These are phyloP conservation scores for Ophiocordyceps camponoti-floridani DNA, from an alignment of 2,329 filamentous ascomycete species.

Conservation along the genomic window DNA sequence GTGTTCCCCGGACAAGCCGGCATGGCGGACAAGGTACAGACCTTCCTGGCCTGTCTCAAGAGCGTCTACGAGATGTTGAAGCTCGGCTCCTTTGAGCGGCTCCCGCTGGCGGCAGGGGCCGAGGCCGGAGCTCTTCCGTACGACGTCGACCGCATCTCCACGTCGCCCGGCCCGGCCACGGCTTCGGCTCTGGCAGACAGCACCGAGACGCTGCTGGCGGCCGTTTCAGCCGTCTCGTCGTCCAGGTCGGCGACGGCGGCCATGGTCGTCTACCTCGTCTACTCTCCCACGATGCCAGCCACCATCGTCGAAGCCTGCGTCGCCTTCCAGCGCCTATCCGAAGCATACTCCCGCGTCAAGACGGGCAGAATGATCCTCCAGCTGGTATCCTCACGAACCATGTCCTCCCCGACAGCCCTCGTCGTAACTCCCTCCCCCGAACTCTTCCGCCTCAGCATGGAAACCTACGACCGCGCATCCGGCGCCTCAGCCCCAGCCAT, in stretches of 20 bases:
- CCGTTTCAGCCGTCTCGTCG: conserved; percentile 14
- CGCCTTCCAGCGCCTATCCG: conserved; percentile 56
- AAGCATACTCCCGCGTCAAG: conserved; percentile 27
- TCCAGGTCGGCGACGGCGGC: conserved; percentile 21
- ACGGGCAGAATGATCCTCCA: conserved; percentile 50
- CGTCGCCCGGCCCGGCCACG: conserved; percentile 20
- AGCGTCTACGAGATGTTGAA: conserved; percentile 58
- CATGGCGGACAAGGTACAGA: conserved; percentile 38
- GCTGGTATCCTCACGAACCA: conserved; percentile 44
- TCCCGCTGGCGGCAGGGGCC: conserved; percentile 21
- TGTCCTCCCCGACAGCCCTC: conserved; percentile 45
- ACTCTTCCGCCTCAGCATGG: conserved; percentile 46
- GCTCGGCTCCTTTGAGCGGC: conserved; percentile 44
- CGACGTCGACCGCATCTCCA: conserved; percentile 26
- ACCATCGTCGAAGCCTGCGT: conserved; percentile 54
- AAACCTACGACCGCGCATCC: conserved; percentile 62
- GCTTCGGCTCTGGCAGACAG: conserved; percentile 28
- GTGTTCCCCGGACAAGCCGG: conserved; percentile 51
- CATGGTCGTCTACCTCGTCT: conserved; percentile 61
- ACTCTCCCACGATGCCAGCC: conserved; percentile 42
- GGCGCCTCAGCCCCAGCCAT: conserved; percentile 50
- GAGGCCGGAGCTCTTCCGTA: conserved; percentile 30
- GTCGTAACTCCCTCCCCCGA: conserved; percentile 43
- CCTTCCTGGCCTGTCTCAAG: conserved; percentile 50
- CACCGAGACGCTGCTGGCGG: conserved; percentile 28